Conservation (phyloP, 208 protist species). For the Vickermania ingenoplastis region DNA sequence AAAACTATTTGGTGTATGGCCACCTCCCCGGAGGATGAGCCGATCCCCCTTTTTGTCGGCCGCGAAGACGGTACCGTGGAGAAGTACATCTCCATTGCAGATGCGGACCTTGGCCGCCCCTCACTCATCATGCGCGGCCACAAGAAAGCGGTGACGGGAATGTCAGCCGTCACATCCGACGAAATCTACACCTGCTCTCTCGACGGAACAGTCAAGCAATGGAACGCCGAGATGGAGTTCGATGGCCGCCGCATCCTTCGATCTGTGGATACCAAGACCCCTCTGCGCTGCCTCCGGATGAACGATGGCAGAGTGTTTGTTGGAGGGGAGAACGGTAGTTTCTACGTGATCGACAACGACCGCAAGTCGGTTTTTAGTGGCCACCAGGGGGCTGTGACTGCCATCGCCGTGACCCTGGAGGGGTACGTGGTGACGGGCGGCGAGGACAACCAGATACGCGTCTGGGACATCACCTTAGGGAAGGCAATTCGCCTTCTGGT, state of each 20-base stretch:
- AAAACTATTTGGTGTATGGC: slow-evolving; percentile 45
- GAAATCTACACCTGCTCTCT: slow-evolving; percentile 59
- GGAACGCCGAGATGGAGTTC: slow-evolving; percentile 29
- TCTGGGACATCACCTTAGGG: slow-evolving; percentile 54
- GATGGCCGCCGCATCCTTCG: slow-evolving; percentile 12
- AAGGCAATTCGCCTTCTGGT: slow-evolving; percentile 46
- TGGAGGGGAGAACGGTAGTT: slow-evolving; percentile 53
- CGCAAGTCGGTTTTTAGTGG: slow-evolving; percentile 44
- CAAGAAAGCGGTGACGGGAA: slow-evolving; percentile 39
- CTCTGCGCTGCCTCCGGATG: slow-evolving; percentile 34
- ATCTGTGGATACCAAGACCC: slow-evolving; percentile 10
- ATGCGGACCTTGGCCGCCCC: slow-evolving; percentile 40
- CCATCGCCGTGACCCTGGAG: slow-evolving; percentile 35
- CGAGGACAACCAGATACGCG: slow-evolving; percentile 52
- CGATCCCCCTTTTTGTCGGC: slow-evolving; percentile 49
- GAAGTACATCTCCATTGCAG: slow-evolving; percentile 43
- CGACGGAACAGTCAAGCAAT: slow-evolving; percentile 64
- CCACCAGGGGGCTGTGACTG: slow-evolving; percentile 45
- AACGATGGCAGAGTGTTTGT: slow-evolving; percentile 35
- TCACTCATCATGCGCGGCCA: slow-evolving; percentile 48
- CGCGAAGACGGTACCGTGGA: slow-evolving; percentile 70
- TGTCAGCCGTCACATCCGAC: slow-evolving; percentile 27
- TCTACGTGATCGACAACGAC: slow-evolving; percentile 49
- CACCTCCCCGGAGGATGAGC: slow-evolving; percentile 24
- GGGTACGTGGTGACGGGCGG: slow-evolving; percentile 55